Conservation (phyloP, 2,329 filamentous ascomycete genomes). For the Neurospora crassa region DNA sequence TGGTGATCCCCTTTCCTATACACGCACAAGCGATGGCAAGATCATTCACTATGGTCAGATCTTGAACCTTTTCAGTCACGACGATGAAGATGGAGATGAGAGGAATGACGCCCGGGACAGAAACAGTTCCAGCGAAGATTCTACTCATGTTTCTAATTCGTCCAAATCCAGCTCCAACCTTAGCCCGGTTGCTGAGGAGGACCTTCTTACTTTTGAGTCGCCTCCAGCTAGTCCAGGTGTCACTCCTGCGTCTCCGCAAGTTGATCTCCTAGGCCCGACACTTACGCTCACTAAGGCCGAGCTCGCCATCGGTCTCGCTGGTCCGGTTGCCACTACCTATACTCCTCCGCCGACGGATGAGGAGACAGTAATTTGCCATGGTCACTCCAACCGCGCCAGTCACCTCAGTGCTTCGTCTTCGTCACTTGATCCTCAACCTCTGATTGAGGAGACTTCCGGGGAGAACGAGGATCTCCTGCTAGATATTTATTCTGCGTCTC, state of each 20-base stretch:
- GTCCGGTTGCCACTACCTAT: neutral
- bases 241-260: neutral
- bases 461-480: neutral
- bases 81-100: conserved; percentile 13
- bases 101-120: neutral
- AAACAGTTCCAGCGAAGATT: neutral
- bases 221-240: neutral
- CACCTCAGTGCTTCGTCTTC: neutral
- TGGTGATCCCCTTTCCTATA: conserved; percentile 8
- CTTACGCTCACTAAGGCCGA: neutral
- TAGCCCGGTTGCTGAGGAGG: neutral
- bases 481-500: neutral
- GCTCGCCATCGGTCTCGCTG: neutral
- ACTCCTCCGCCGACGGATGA: neutral
- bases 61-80: conserved; percentile 20
- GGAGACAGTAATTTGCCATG: neutral
- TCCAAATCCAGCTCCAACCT: neutral
- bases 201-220: neutral
- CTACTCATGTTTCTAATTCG: neutral
- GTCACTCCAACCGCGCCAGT: neutral
- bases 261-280: neutral
- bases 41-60: conserved; percentile 25
- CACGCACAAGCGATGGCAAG: conserved; percentile 19
- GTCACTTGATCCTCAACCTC: neutral
- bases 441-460: neutral